Evolutionary conservation across 164 flowering plant species (phyloP), one percentile per base, ranked within the genome.

Genomic region (Warburgia ugandensis): DNA sequence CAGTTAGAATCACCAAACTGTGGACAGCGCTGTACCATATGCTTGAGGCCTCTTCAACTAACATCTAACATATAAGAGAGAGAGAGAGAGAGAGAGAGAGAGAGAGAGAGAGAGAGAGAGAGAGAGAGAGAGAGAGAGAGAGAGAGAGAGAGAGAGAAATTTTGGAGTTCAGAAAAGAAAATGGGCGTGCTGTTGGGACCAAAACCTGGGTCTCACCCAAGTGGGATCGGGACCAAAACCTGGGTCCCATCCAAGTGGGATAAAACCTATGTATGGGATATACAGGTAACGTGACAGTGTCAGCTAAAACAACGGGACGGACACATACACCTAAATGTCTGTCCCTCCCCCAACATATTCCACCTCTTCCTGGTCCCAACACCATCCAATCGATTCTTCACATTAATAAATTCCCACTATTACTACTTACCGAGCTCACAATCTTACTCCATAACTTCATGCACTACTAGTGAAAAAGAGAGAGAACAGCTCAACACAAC

Each of bases 231-330:
- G n/a, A n/a, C n/a, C n/a, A n/a, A n/a, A n/a, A n/a, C n/a, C n/a
- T n/a, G n/a, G n/a, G n/a, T n/a, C n/a, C n/a, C n/a, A n/a, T n/a
- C n/a, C n/a, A n/a, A n/a, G n/a, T n/a, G n/a, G n/a, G n/a, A 42
- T 42, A 20, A 20, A 22, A 20, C 14, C 45, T 27, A 20, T n/a
- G 16, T 19, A 2, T 11, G 13, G 11, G 14, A 14, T 22, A 42
- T 20, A 42, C n/a, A 42, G 27, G 32, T 48, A 48, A 32, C 25
- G 20, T 48, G 52, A 32, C 20, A 48, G 14, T 48, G 52, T 48
- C 52, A 48, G 52, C 52, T 31, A 33, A 48, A 48, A 32, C 19
- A 4, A 20, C 52, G 52, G 52, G 9, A n/a, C n/a, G 44, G 25
- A 17, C 52, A 33, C 37, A 33, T 32, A 20, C 39, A 48, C 28